Conservation (phyloP, 805 yeast genomes). For the Yamadazyma laniorum region DNA sequence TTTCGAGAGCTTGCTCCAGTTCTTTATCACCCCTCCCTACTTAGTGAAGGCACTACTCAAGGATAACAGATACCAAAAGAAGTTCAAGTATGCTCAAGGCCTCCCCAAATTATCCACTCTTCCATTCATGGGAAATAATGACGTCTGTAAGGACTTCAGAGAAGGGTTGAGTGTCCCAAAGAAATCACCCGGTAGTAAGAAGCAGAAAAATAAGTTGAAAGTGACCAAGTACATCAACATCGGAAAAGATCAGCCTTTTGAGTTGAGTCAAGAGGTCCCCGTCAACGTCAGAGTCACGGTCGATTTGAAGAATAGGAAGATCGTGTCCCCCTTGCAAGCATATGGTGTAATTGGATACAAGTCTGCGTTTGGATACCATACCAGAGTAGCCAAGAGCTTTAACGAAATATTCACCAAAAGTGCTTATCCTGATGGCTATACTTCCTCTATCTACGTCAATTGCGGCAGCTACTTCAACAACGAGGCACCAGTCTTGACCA, state of each 20-base stretch:
- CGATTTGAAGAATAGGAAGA: constrained; percentile 55
- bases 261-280: constrained; percentile 65
- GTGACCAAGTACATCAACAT: constrained; percentile 75
- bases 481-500: constrained; percentile 17
- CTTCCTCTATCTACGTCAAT: constrained; percentile 61
- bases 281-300: constrained; percentile 80
- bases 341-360: constrained; percentile 63
- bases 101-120: constrained; percentile 71
- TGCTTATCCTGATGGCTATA: constrained; percentile 62
- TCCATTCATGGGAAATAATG: constrained; percentile 65
- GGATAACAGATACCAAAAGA: constrained; percentile 23
- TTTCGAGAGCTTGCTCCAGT: constrained; percentile 71
- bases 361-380: constrained; percentile 68
- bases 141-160: constrained; percentile 36
- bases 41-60: constrained; percentile 62
- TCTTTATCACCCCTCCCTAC: constrained; percentile 82
- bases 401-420: constrained; percentile 70
- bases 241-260: constrained; percentile 60
- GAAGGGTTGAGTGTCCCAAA: constrained; percentile 64
- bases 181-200: constrained; percentile 35
- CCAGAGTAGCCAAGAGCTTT: constrained; percentile 62
- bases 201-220: constrained; percentile 47
- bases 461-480: constrained; percentile 60
- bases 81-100: constrained; percentile 61
- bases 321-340: constrained; percentile 71